Base-by-base conservation (phyloP, 2,329 filamentous ascomycete genomes). In the Arthroderma uncinatum region DNA sequence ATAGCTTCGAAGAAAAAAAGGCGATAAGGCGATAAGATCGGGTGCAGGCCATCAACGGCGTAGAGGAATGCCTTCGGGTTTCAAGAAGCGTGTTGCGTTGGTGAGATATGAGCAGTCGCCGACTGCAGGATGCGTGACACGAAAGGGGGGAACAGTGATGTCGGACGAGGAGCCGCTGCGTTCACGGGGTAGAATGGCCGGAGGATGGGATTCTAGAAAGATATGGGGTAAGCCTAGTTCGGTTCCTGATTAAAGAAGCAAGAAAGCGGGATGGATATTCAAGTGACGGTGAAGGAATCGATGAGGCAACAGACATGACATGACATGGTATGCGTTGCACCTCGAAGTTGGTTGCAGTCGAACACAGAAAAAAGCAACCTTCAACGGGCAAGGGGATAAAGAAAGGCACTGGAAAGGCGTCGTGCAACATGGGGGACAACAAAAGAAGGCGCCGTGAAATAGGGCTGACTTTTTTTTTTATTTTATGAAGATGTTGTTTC, bases 21-120 rank as follows among this genome's bases (percentile, higher is more conserved):
- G 14, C 25, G 23, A 50, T 34, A 50, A 19, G 44, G 25, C 2
- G 25, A 30, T n/a, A 21, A 19, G n/a, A 25, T 33, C n/a, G 33
- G 25, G 42, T 25, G 14, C 28, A 33, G 28, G 44, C 44, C 25
- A 50, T 33, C 44, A 50, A 50, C 9, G 23, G 6, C 25, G 44
- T 50, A 50, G 25, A 50, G 7, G 12, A n/a, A 9, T 30, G 44
- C 10, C 44, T 33, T 50, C 44, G 44, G 44, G 44, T 50, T 50
- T 50, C 25, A 33, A 50, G 28, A 23, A 19, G 23, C 28, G 14
- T 10, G 44, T 30, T 50, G 44, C 10, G 44, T 50, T 30, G 23
- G 44, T 50, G 44, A 50, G 44, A 50, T 50, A 50, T 50, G 44
- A 50, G 44, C 44, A 50, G 44, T 50, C 44, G 44, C 14, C 23